Evolutionary conservation across 176 grass and related monocot genomes (phyloP).

Genomic region (Pharus latifolius): DNA sequence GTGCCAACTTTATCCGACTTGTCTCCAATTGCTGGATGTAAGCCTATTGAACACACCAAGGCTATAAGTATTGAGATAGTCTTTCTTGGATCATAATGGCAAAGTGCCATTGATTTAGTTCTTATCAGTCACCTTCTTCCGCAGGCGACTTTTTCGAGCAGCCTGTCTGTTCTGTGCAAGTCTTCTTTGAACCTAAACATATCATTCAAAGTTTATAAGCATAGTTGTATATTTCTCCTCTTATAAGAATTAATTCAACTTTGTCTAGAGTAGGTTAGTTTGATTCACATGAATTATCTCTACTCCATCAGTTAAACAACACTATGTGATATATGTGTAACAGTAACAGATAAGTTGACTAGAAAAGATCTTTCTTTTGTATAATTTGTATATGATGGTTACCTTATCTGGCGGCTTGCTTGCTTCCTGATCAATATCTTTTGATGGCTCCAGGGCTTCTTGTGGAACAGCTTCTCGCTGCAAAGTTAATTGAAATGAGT

Average conservation of each 20-base stretch:
- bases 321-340: neutral
- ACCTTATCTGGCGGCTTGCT: constrained; percentile 62
- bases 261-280: too few relatives aligned
- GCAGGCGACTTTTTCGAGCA: constrained; percentile 66
- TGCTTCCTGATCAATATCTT: constrained; percentile 42
- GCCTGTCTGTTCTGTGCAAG: constrained; percentile 92
- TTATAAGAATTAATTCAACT: neutral
- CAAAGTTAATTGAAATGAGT: constrained; percentile 12
- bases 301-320: neutral
- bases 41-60: constrained; percentile 36
- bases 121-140: constrained; percentile 64
- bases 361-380: neutral
- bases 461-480: constrained; percentile 46
- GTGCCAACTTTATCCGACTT: constrained; percentile 73
- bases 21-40: constrained; percentile 95
- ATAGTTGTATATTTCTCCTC: neutral
- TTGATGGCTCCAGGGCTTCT: constrained; percentile 21
- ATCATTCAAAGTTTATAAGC: neutral
- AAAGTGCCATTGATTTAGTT: neutral
- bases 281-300: neutral
- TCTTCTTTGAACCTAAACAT: constrained; percentile 53
- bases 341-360: neutral
- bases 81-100: neutral
- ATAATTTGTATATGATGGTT: neutral
- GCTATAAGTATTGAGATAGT: neutral